Base-by-base conservation (phyloP, 1,284 basidiomycete species). In the Polyporus tsugae region DNA sequence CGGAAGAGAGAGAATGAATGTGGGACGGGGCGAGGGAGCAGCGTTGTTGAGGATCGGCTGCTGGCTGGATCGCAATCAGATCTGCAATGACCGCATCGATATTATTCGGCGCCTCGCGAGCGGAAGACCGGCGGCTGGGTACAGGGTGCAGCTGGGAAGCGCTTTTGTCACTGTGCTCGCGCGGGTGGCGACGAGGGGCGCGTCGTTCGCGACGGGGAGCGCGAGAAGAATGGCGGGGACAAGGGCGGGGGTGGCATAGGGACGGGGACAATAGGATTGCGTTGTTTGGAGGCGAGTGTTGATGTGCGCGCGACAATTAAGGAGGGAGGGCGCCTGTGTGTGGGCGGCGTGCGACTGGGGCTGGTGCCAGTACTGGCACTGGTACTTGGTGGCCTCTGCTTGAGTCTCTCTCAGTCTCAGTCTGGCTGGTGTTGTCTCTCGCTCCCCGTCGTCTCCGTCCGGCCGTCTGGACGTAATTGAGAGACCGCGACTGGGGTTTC, bases 391-490 rank as follows among this genome's bases (percentile, higher is more conserved):
- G 9, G 63, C 17, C 39, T 46, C 25, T n/a, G 38, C 19, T 57
- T n/a, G n/a, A n/a, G n/a, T n/a, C 55, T 11, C 25, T 6, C 52
- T 55, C 29, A 11, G 36, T 41, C 29, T 44, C 22, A 19, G 46
- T 9, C 35, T 35, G 59, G 62, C 22, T 17, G 53, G 42, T 39
- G 41, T 39, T 29, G 39, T 58, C 44, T 15, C 49, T 62, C 59
- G 55, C 64, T 64, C 62, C 62, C 49, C 63, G 65, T 72, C 64
- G 70, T 66, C 63, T 55, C 52, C 46, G 70, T 72, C 70, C 68
- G 52, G 67, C 68, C 63, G 63, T 41, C 64, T 70, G 72, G 72
- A 74, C 74, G 73, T 75, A 73, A 73, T 70, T 71, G 69, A 70
- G 71, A 67, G 75, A 72, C 75, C 70, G 74, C 72, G 70, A 69